Evolutionary conservation across 2,329 filamentous ascomycete species (phyloP).

Genomic region (Rutstroemia sp.): DNA sequence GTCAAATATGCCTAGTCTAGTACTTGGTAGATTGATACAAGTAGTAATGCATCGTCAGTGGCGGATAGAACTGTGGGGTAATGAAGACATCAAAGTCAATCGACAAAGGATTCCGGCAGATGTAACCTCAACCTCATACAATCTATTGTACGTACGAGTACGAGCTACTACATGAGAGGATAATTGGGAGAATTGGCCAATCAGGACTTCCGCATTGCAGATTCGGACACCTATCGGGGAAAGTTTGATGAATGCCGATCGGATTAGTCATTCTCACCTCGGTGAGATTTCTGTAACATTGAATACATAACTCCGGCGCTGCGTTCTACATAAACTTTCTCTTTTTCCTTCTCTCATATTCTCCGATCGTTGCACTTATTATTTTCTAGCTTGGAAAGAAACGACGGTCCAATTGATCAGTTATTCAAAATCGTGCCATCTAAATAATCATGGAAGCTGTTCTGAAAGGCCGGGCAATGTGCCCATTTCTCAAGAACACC

Average conservation of each 20-base stretch:
- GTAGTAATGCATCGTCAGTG: too few species aligned
- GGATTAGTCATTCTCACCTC: not conserved
- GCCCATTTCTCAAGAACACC: conserved; percentile 93
- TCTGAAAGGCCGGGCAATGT: conserved; percentile 51
- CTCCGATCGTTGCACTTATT: not conserved
- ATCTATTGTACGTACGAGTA: too few species aligned
- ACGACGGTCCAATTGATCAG: not conserved
- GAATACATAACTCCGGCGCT: not conserved
- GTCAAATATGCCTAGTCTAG: too few species aligned
- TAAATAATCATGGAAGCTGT: conserved; percentile 6
- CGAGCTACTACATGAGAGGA: too few species aligned
- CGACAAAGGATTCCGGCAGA: too few species aligned
- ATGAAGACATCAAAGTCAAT: too few species aligned
- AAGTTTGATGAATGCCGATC: not conserved
- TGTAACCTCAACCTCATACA: too few species aligned
- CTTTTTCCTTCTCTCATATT: not conserved
- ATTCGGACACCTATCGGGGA: not conserved
- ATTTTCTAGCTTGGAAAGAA: not conserved
- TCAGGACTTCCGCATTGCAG: not conserved
- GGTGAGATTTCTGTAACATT: not conserved
- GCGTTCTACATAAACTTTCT: not conserved
- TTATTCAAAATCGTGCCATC: not conserved
- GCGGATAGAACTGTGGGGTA: too few species aligned
- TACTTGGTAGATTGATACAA: too few species aligned
- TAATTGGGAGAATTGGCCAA: not conserved